These are phyloP conservation scores for Candida xyloterini DNA, from an alignment of 805 yeast species.

Conservation along the genomic window DNA sequence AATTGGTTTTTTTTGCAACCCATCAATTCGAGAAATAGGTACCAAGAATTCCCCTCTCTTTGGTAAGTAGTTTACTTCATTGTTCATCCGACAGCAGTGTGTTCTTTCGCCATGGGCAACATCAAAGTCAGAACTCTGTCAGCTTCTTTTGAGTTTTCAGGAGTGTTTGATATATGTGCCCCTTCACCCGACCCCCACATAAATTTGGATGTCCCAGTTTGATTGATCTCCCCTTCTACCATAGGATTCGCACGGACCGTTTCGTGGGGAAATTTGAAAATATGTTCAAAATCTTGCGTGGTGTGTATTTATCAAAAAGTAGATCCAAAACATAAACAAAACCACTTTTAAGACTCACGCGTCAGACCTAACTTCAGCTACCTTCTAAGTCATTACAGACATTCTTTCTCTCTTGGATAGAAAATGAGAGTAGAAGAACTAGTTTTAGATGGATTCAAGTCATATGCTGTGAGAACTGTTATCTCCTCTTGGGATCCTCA, in stretches of 20 bases:
- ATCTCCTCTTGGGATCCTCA: slow-evolving; percentile 94
- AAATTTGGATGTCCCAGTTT: too few species aligned
- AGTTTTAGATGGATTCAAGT: slow-evolving; percentile 95
- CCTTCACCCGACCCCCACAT: too few species aligned
- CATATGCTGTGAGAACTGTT: slow-evolving; percentile 95
- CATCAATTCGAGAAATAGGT: too few species aligned
- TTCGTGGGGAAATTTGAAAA: background rate
- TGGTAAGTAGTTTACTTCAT: too few species aligned
- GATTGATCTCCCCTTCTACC: background rate
- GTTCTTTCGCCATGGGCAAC: too few species aligned
- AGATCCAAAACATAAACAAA: background rate
- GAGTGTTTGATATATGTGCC: too few species aligned
- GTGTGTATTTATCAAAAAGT: background rate
- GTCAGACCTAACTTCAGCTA: background rate
- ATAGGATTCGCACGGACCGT: background rate
- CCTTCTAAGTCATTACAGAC: background rate
- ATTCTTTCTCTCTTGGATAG: too few species aligned
- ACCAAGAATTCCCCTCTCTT: too few species aligned
- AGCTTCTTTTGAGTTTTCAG: too few species aligned
- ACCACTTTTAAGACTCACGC: background rate
- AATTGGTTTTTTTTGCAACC: too few species aligned
- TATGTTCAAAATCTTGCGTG: background rate
- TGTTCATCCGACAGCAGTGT: too few species aligned
- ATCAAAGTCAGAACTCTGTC: too few species aligned
- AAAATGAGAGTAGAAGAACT: slow-evolving; percentile 91